Base-by-base conservation (phyloP, 176 grass and related monocot genomes). In the Juncus effusus region DNA sequence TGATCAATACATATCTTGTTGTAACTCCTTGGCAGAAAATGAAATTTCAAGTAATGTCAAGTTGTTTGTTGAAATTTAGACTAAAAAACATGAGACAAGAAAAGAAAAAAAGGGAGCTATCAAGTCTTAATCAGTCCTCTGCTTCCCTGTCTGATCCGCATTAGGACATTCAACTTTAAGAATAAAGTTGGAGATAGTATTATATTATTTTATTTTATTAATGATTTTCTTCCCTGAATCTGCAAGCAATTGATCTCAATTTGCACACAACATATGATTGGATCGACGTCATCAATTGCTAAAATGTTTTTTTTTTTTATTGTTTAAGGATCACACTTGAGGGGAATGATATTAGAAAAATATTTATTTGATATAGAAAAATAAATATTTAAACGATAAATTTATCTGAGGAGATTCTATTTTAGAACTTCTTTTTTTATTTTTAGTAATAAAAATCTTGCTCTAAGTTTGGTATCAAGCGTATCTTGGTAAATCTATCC, bases 51-150 rank as follows among this genome's bases (percentile, higher is more conserved):
- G 19, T 28, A 28, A 28, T 28, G 19, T 28, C 19, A 28, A 28
- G 19, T 28, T 1, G 19, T 28, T 28, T 28, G 19, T 28, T 28
- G 19, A 28, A 28, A 28, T 28, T 28, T 28, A 28, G 19, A 28
- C 19, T 28, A 28, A 28, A 28, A 28, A 28, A 28, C 19, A 28
- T 28, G 19, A 28, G 19, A 28, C 19, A 52, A 52, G 7, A 52
- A 12, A 52, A 52, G 7, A 52, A 12, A 52, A 52, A 52, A 7
- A 8, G 49, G 4, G 12, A 69, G 3, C 45, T 44, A 28, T 35
- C 38, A 40, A 39, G 66, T 69, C 66, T 56, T 56, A 56, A 40
- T 56, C 36, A 56, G 36, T 41, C 51, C 51, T 44, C 66, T 51
- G 7, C 14, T 40, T 28, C 19, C 50, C 36, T 69, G 66, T 38